A percentile compares a stretch with the other conserved stretches of the same genome.
These are phyloP conservation scores for Reticulascus tulasneorum DNA, from an alignment of 2,329 filamentous ascomycete genomes.

Conservation along the genomic window DNA sequence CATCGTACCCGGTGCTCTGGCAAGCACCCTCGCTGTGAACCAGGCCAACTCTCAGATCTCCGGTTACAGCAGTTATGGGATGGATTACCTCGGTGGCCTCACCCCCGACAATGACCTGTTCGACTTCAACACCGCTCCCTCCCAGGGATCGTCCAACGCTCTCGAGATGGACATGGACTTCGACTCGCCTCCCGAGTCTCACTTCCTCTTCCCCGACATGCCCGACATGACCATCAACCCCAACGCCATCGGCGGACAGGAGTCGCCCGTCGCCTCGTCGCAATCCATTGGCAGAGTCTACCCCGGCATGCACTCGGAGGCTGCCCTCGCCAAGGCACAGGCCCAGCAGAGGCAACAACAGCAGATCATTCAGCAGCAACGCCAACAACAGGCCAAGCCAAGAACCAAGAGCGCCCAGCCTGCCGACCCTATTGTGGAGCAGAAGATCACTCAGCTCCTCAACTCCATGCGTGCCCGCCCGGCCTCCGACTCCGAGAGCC, in stretches of 20 bases:
- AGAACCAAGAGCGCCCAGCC: constrained; percentile 49
- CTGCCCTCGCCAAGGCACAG: constrained; percentile 72
- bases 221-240: constrained; percentile 67
- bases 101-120: constrained; percentile 63
- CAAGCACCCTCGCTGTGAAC: constrained; percentile 75
- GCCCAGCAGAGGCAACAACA: constrained; percentile 62
- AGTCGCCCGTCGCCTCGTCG: constrained; percentile 43
- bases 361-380: constrained; percentile 43
- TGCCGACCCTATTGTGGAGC: constrained; percentile 72
- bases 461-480: constrained; percentile 85
- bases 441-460: constrained; percentile 88
- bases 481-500: constrained; percentile 40
- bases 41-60: constrained; percentile 51
- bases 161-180: constrained; percentile 64
- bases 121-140: constrained; percentile 68
- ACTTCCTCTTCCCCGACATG: constrained; percentile 59
- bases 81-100: constrained; percentile 50
- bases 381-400: constrained; percentile 42
- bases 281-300: constrained; percentile 71
- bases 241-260: constrained; percentile 62
- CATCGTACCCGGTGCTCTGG: constrained; percentile 78
- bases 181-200: constrained; percentile 42
- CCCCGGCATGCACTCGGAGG: constrained; percentile 91
- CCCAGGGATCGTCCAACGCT: constrained; percentile 54
- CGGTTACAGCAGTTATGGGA: constrained; percentile 46